Percentiles rank a stretch among this genome's conserved stretches.
phyloP scores from a whole-genome alignment of 2,329 filamentous ascomycete genomes.

The Neonectria coccinea region DNA sequence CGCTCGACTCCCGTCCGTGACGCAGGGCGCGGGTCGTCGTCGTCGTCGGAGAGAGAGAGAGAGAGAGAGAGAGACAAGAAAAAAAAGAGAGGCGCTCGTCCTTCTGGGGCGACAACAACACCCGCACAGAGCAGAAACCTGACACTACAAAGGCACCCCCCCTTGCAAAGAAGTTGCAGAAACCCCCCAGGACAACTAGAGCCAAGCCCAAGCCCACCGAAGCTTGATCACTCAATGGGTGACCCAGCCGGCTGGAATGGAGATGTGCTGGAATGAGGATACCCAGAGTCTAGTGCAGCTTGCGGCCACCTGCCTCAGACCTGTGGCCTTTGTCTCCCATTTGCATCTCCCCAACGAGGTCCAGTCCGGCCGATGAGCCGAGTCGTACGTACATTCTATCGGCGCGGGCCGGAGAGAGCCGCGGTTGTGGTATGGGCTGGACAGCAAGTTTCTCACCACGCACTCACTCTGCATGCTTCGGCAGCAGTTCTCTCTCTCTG shows the following conservation, averaged over 20 bases:
- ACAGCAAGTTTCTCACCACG: not conserved
- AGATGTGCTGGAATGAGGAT: constrained; percentile 35
- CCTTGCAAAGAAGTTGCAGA: constrained; percentile 12
- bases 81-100: constrained; percentile 6
- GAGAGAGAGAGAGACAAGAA: not conserved
- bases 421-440: constrained; percentile 4
- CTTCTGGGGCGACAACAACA: constrained; percentile 36
- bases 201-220: constrained; percentile 30
- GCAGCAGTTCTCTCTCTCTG: not conserved
- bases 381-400: constrained; percentile 2
- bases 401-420: constrained; percentile 17
- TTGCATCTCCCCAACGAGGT: constrained; percentile 1
- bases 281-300: not conserved
- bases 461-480: too few species aligned
- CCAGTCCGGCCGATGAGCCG: constrained; percentile 13
- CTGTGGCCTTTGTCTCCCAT: constrained; percentile 26
- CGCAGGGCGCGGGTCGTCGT: constrained; percentile 35
- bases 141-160: not conserved
- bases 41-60: not conserved
- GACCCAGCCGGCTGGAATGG: constrained; percentile 42
- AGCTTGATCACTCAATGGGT: constrained; percentile 27
- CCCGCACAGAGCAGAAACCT: not conserved
- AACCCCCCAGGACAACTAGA: constrained; percentile 17
- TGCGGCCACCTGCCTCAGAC: not conserved
- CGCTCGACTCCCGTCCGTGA: constrained; percentile 43